These are phyloP conservation scores for Paramarasmius palmivorus DNA, from an alignment of 1,284 basidiomycete species.

Conservation along the genomic window DNA sequence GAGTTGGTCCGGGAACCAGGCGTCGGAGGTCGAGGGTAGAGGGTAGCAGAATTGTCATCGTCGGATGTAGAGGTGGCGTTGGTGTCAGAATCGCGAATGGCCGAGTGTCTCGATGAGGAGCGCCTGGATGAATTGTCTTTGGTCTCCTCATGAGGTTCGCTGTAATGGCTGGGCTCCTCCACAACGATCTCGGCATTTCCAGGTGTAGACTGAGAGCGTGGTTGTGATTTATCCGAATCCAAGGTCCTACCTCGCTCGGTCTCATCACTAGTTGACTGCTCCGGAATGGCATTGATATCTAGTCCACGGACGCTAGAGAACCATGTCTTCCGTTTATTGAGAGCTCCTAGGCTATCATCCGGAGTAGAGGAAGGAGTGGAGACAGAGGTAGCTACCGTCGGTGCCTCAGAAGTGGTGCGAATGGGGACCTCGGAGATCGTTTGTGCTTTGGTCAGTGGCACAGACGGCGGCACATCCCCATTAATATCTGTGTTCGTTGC, in stretches of 20 bases:
- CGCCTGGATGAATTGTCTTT: background rate
- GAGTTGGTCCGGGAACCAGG: conserved; percentile 27
- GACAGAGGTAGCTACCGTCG: background rate
- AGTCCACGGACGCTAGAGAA: conserved; percentile 38
- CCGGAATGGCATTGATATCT: conserved; percentile 17
- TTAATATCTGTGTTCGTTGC: background rate
- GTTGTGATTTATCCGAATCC: conserved; percentile 29
- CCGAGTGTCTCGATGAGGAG: conserved; percentile 1
- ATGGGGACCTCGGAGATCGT: background rate
- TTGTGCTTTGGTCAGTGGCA: background rate
- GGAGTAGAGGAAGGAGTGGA: conserved; percentile 3
- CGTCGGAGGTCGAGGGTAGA: conserved; percentile 15
- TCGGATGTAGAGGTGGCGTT: background rate
- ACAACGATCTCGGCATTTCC: background rate
- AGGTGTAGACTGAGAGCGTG: conserved; percentile 24
- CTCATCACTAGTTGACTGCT: conserved; percentile 18
- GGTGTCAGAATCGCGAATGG: background rate
- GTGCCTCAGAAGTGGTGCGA: background rate
- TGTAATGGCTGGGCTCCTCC: background rate
- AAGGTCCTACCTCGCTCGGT: conserved; percentile 31
- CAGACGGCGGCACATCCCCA: background rate
- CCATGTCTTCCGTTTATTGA: conserved; percentile 35
- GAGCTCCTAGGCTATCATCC: conserved; percentile 1
- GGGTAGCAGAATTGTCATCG: background rate
- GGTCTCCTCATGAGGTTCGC: background rate